Percentiles rank a stretch among this genome's conserved stretches.
These are phyloP conservation scores for Diplodia mutila DNA, from an alignment of 2,329 filamentous ascomycete genomes.

Conservation along the genomic window DNA sequence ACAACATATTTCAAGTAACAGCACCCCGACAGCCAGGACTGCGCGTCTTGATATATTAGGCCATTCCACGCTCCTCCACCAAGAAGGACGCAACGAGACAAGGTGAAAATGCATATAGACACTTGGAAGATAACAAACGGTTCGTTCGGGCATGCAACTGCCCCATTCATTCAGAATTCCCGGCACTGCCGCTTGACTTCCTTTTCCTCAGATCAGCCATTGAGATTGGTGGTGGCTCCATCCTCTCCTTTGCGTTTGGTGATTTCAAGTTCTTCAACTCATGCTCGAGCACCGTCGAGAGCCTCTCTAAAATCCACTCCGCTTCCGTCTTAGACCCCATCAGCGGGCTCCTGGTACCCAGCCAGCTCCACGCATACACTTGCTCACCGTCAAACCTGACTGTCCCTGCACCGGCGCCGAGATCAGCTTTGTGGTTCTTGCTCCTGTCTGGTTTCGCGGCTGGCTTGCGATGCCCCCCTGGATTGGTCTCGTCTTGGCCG, in stretches of 20 bases:
- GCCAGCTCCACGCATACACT: slow-evolving; percentile 74
- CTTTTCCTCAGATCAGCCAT: slow-evolving; percentile 34
- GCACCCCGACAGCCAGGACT: too few species aligned
- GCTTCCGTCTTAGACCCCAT: slow-evolving; percentile 70
- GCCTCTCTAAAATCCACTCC: slow-evolving; percentile 72
- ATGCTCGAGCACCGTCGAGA: slow-evolving; percentile 60
- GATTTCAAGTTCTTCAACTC: slow-evolving; percentile 41
- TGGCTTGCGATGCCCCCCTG: slow-evolving; percentile 41
- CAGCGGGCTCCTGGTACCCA: slow-evolving; percentile 69
- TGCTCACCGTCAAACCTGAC: slow-evolving; percentile 31
- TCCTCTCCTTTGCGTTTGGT: slow-evolving; percentile 28
- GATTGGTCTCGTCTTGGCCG: slow-evolving; percentile 46
- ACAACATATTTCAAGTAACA: neutral
- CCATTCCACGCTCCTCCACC: neutral
- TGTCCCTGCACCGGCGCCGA: slow-evolving; percentile 28
- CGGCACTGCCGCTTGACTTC: neutral
- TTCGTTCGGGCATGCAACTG: neutral
- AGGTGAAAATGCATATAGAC: neutral
- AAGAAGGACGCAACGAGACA: too few species aligned
- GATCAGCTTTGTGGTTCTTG: neutral
- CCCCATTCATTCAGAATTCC: neutral
- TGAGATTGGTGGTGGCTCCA: slow-evolving; percentile 39
- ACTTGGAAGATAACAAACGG: neutral
- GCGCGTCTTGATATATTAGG: neutral
- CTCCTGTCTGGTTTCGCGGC: slow-evolving; percentile 30